Evolutionary conservation across 495 filamentous ascomycete genomes (phyloP).

Genomic region (Penicillium diatomitis): DNA sequence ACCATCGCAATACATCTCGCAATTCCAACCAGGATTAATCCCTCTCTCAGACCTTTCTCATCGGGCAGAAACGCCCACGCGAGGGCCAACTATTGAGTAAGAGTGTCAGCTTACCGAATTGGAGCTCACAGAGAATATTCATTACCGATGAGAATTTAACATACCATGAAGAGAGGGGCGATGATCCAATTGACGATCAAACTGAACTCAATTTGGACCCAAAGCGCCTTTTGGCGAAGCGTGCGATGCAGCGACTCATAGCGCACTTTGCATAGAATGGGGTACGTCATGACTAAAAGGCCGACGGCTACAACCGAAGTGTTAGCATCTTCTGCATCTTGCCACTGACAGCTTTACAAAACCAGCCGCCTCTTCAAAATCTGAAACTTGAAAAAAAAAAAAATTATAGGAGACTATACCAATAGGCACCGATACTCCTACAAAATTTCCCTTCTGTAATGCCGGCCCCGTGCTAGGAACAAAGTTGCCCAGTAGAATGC

Average conservation of each 20-base stretch:
- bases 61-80: constrained; percentile 78
- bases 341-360: not conserved
- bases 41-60: constrained; percentile 52
- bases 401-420: constrained; percentile 33
- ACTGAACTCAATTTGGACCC: constrained; percentile 71
- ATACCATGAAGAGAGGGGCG: constrained; percentile 78
- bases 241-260: constrained; percentile 68
- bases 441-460: constrained; percentile 62
- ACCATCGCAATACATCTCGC: constrained; percentile 79
- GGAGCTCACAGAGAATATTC: no score
- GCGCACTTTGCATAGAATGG: constrained; percentile 83
- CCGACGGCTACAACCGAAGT: constrained; percentile 50
- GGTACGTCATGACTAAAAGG: constrained; percentile 88
- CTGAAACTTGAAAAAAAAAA: no score
- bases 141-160: not conserved
- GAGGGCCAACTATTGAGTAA: not conserved
- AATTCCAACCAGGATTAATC: constrained; percentile 66
- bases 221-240: constrained; percentile 53
- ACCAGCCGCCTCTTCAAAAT: not conserved
- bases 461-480: constrained; percentile 50
- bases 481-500: constrained; percentile 75
- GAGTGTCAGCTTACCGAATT: not conserved
- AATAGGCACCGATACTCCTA: constrained; percentile 66
- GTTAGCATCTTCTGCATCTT: not conserved
- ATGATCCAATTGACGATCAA: constrained; percentile 82